phyloP scores from a whole-genome alignment of 768 basidiomycete species.

The Basidioascus undulatus region DNA sequence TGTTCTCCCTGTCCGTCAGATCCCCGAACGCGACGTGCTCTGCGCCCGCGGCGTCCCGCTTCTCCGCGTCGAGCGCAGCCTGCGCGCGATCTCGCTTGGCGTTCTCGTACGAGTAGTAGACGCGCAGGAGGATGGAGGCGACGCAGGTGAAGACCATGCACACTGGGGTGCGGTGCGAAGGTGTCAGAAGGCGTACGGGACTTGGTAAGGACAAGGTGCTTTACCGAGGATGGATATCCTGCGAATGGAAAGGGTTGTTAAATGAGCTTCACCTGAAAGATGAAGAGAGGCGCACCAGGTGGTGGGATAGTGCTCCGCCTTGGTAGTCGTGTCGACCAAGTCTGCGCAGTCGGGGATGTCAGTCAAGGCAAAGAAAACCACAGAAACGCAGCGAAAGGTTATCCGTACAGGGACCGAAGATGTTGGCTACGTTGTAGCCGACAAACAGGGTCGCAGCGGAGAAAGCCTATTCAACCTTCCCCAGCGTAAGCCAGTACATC shows the following conservation, averaged over 20 bases:
- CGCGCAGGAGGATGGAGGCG: constrained; percentile 30
- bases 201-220: no score
- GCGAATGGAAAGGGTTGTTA: no score
- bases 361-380: neutral
- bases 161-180: no score
- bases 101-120: constrained; percentile 2
- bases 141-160: constrained; percentile 12
- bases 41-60: neutral
- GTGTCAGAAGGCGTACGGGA: no score
- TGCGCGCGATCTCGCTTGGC: neutral
- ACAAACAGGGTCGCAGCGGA: constrained; percentile 16
- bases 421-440: constrained; percentile 18
- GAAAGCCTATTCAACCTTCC: no score
- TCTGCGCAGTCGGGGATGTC: neutral
- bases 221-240: no score
- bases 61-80: neutral
- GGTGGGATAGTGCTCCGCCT: constrained; percentile 1
- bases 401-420: constrained; percentile 11
- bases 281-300: constrained; percentile 7
- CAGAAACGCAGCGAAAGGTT: constrained; percentile 1
- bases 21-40: constrained; percentile 1
- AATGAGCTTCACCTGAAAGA: no score
- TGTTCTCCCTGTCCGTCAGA: constrained; percentile 5
- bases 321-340: constrained; percentile 3
- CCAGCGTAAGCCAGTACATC: no score